Percentiles rank a stretch among this genome's conserved stretches.
Conservation (phyloP, 2,329 filamentous ascomycete genomes). For the Aspergillus intermedius region DNA sequence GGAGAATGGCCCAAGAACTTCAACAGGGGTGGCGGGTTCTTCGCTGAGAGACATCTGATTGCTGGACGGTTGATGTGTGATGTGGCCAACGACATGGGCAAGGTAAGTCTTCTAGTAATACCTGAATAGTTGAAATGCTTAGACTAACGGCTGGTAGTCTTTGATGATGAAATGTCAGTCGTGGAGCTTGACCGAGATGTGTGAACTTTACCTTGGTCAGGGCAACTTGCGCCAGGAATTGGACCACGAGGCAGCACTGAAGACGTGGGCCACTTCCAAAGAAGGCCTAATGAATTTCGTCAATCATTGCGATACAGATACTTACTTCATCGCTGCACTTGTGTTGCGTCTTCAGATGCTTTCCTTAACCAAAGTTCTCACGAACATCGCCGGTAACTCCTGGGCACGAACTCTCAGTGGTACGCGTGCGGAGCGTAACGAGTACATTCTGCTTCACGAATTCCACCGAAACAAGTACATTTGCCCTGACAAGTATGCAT, state of each 20-base stretch:
- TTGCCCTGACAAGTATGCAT: slow-evolving; percentile 87
- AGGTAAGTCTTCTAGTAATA: slow-evolving; percentile 39
- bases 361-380: slow-evolving; percentile 87
- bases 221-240: slow-evolving; percentile 71
- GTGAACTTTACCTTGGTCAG: slow-evolving; percentile 73
- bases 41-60: slow-evolving; percentile 84
- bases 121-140: neutral
- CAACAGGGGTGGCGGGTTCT: slow-evolving; percentile 80
- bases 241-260: slow-evolving; percentile 80
- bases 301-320: slow-evolving; percentile 89
- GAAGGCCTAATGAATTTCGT: slow-evolving; percentile 89
- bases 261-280: slow-evolving; percentile 76
- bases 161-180: slow-evolving; percentile 96
- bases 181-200: slow-evolving; percentile 98
- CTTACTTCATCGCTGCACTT: slow-evolving; percentile 88
- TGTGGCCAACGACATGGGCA: slow-evolving; percentile 91
- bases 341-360: slow-evolving; percentile 86
- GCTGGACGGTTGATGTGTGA: slow-evolving; percentile 88
- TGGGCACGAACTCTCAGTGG: slow-evolving; percentile 95
- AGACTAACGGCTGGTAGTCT: slow-evolving; percentile 46
- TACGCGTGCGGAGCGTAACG: slow-evolving; percentile 93
- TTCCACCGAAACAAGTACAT: slow-evolving; percentile 97
- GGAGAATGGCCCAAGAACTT: slow-evolving; percentile 81
- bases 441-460: slow-evolving; percentile 97
- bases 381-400: slow-evolving; percentile 93